These are phyloP conservation scores for Boletus sp. DNA, from an alignment of 768 basidiomycete species.

Conservation along the genomic window DNA sequence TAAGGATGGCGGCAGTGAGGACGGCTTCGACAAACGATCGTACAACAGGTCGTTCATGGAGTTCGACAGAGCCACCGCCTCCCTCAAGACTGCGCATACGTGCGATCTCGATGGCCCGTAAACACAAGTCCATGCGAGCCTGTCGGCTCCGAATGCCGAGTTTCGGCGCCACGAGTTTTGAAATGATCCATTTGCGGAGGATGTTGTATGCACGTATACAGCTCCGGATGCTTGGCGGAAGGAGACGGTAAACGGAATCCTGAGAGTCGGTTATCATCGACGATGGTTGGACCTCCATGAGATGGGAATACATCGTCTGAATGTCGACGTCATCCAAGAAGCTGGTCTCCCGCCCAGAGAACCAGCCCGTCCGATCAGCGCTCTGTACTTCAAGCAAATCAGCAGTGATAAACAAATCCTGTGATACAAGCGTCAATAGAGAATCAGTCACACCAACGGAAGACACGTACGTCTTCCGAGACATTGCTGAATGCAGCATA, in stretches of 20 bases:
- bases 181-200: conserved; percentile 75
- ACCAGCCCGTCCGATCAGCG: conserved; percentile 79
- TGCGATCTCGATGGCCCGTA: conserved; percentile 72
- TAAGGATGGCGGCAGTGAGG: conserved; percentile 69
- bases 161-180: conserved; percentile 61
- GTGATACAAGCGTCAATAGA: conserved; percentile 3
- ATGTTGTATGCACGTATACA: conserved; percentile 74
- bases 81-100: conserved; percentile 55
- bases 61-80: conserved; percentile 30
- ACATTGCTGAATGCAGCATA: conserved; percentile 72
- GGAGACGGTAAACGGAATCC: conserved; percentile 66
- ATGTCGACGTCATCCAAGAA: conserved; percentile 66
- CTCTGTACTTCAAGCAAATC: conserved; percentile 81
- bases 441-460: neutral
- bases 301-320: conserved; percentile 71
- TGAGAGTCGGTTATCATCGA: conserved; percentile 67
- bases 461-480: conserved; percentile 60
- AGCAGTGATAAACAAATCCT: conserved; percentile 77
- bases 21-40: conserved; percentile 82
- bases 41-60: conserved; percentile 58
- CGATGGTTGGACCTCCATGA: conserved; percentile 72
- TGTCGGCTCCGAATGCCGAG: conserved; percentile 64
- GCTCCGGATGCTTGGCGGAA: conserved; percentile 73
- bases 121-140: conserved; percentile 65
- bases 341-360: conserved; percentile 51